These are phyloP conservation scores for Akanthomyces muscarius DNA, from an alignment of 2,329 filamentous ascomycete genomes.

Conservation along the genomic window DNA sequence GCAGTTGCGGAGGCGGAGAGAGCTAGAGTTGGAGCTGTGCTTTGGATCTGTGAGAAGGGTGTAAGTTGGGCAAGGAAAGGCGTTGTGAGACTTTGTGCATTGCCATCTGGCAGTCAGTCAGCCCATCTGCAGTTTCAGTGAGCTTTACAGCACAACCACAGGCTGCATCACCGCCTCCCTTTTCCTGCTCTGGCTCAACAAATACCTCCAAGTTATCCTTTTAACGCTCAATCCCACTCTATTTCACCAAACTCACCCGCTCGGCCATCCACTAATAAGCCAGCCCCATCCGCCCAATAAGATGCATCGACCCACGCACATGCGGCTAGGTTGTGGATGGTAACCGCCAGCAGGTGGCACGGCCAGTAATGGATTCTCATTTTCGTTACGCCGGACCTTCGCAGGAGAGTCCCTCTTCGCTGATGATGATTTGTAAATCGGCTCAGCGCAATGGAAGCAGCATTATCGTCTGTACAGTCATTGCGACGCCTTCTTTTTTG, in stretches of 20 bases:
- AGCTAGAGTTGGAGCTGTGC: neutral
- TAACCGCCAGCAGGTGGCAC: neutral
- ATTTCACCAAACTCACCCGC: neutral
- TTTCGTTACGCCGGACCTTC: neutral
- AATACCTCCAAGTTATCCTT: neutral
- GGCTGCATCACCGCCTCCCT: neutral
- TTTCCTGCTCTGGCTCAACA: conserved; percentile 2
- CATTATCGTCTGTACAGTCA: neutral
- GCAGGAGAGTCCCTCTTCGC: neutral
- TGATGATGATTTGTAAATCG: neutral
- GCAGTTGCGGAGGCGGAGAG: conserved; percentile 14
- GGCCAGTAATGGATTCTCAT: neutral
- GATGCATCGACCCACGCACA: conserved; percentile 18
- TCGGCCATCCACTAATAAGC: conserved; percentile 14
- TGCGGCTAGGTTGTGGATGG: conserved; percentile 14
- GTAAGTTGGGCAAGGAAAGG: neutral
- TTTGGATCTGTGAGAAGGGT: neutral
- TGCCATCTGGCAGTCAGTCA: neutral
- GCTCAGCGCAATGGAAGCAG: neutral
- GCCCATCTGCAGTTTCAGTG: neutral
- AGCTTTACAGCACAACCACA: neutral
- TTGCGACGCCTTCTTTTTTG: neutral
- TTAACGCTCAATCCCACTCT: neutral
- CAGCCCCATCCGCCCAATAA: conserved; percentile 15
- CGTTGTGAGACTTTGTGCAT: neutral